phyloP scores from a whole-genome alignment of 805 yeast genomes.

The Candida argentea region DNA sequence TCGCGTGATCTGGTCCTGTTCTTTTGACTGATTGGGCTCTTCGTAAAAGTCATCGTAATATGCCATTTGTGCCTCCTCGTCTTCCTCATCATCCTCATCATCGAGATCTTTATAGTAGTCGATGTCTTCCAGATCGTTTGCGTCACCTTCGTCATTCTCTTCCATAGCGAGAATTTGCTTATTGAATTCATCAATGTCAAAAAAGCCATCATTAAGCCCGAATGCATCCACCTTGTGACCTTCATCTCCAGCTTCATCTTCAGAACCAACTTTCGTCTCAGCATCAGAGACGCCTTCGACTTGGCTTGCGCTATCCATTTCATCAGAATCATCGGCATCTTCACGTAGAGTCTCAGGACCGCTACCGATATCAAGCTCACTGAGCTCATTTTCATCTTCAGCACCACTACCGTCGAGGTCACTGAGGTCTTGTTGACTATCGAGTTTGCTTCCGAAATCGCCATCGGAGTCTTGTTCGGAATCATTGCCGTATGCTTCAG shows the following conservation, averaged over 20 bases:
- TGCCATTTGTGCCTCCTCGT: slow-evolving; percentile 32
- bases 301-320: slow-evolving; percentile 6
- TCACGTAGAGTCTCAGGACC: slow-evolving; percentile 13
- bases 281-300: slow-evolving; percentile 9
- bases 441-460: slow-evolving; percentile 2
- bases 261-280: slow-evolving; percentile 7
- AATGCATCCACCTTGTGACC: slow-evolving; percentile 34
- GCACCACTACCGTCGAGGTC: slow-evolving; percentile 13
- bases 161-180: slow-evolving; percentile 62
- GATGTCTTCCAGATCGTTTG: slow-evolving; percentile 39
- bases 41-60: slow-evolving; percentile 64
- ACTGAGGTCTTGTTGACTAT: slow-evolving; percentile 12
- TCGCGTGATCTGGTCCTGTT: slow-evolving; percentile 10
- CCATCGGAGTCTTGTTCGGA: slow-evolving; percentile 13
- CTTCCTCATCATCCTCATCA: slow-evolving; percentile 39
- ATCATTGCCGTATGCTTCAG: slow-evolving; percentile 5
- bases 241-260: slow-evolving; percentile 3
- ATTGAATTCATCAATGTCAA: slow-evolving; percentile 77
- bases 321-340: slow-evolving; percentile 5
- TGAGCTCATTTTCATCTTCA: slow-evolving; percentile 15
- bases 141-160: slow-evolving; percentile 25
- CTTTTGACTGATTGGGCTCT: slow-evolving; percentile 18
- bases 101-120: slow-evolving; percentile 26
- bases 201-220: slow-evolving; percentile 76
- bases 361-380: slow-evolving; percentile 7